Percentiles rank a stretch among this genome's conserved stretches.
These are phyloP conservation scores for Pseudogymnoascus pannorum DNA, from an alignment of 2,329 filamentous ascomycete genomes.

Conservation along the genomic window DNA sequence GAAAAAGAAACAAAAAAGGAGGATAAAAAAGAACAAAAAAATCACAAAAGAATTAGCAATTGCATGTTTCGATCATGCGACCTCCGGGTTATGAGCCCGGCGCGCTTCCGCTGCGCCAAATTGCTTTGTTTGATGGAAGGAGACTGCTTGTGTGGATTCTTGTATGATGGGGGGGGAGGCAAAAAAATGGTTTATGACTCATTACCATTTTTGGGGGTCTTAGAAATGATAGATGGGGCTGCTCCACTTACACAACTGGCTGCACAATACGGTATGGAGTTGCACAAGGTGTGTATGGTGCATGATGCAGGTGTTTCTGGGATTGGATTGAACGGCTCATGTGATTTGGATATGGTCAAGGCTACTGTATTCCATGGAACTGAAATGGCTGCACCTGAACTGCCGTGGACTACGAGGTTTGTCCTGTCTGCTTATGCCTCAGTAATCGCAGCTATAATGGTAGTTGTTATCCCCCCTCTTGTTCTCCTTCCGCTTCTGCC, in stretches of 20 bases:
- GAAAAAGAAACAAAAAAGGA: not conserved
- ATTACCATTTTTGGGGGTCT: not conserved
- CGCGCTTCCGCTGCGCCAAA: constrained; percentile 17
- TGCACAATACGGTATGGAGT: not conserved
- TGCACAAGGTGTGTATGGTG: not conserved
- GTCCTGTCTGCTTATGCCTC: not conserved
- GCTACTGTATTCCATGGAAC: not conserved
- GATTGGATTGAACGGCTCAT: not conserved
- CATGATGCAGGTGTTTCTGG: not conserved
- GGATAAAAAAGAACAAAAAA: not conserved
- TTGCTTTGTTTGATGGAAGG: constrained; percentile 9
- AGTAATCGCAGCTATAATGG: not conserved
- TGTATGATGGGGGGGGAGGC: not conserved
- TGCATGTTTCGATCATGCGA: constrained; percentile 14
- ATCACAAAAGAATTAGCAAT: constrained; percentile 4
- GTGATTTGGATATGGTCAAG: not conserved
- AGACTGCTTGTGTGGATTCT: not conserved
- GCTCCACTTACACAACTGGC: not conserved
- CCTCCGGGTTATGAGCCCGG: constrained; percentile 17
- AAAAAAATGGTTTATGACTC: not conserved
- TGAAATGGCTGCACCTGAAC: not conserved
- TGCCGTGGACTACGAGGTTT: not conserved
- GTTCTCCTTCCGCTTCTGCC: not conserved
- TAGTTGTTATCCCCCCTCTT: not conserved
- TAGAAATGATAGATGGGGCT: not conserved